These are phyloP conservation scores for Elongisporangium undulatum DNA, from an alignment of 352 stramenopile genomes.

Conservation along the genomic window DNA sequence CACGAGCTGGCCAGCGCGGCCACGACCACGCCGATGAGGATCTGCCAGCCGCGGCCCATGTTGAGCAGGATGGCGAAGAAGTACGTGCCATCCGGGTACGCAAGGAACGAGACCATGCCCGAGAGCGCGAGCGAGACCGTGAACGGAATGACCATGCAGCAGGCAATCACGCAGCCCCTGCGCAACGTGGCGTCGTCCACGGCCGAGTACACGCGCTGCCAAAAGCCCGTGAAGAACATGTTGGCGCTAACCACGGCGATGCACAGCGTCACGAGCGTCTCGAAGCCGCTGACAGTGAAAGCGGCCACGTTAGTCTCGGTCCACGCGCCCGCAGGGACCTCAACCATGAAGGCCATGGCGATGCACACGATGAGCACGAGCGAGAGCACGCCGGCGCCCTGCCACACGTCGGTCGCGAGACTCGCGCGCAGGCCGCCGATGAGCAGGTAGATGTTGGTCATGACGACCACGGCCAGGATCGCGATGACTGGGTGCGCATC, in stretches of 20 bases:
- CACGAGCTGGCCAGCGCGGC: slow-evolving; percentile 60
- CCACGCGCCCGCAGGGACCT: slow-evolving; percentile 51
- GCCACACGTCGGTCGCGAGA: slow-evolving; percentile 71
- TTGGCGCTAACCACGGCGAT: slow-evolving; percentile 63
- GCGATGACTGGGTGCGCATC: slow-evolving; percentile 45
- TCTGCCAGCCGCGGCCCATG: slow-evolving; percentile 62
- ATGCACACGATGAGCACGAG: slow-evolving; percentile 58
- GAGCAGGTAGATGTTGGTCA: slow-evolving; percentile 73
- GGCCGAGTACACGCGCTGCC: slow-evolving; percentile 66
- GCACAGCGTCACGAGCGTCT: slow-evolving; percentile 65
- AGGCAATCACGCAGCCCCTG: slow-evolving; percentile 36
- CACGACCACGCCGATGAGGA: slow-evolving; percentile 66
- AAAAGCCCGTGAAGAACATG: slow-evolving; percentile 80
- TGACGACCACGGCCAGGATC: slow-evolving; percentile 49
- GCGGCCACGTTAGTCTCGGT: slow-evolving; percentile 42
- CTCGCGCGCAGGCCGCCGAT: slow-evolving; percentile 70
- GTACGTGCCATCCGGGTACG: slow-evolving; percentile 46
- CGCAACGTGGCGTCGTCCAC: slow-evolving; percentile 52
- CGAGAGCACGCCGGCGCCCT: slow-evolving; percentile 54
- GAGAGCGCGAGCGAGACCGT: slow-evolving; percentile 59
- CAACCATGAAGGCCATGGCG: slow-evolving; percentile 53
- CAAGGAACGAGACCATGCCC: slow-evolving; percentile 68
- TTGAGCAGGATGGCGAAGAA: slow-evolving; percentile 76
- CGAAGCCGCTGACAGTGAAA: slow-evolving; percentile 60
- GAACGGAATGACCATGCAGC: slow-evolving; percentile 57